These are phyloP conservation scores for Ulvella scutata DNA, from an alignment of 139 green algal species.

Conservation along the genomic window DNA sequence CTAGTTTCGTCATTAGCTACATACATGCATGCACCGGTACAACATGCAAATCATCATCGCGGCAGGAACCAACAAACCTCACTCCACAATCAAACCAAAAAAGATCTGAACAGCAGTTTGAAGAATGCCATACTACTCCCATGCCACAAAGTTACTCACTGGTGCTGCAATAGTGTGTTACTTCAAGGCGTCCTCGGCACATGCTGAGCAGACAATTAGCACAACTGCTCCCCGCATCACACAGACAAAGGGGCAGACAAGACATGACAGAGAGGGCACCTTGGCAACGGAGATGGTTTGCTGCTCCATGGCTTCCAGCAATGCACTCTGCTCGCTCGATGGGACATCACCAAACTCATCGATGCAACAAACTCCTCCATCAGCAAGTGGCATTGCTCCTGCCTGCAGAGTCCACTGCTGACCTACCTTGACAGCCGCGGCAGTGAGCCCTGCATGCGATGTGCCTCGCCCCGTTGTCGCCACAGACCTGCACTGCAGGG, in stretches of 20 bases:
- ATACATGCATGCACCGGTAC: too few relatives aligned
- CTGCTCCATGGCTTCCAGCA: constrained; percentile 94
- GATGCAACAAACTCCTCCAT: constrained; percentile 80
- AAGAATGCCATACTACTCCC: not conserved
- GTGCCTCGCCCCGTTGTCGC: constrained; percentile 52
- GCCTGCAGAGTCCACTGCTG: constrained; percentile 73
- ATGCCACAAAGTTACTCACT: not conserved
- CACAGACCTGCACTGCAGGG: constrained; percentile 21
- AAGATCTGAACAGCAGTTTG: not conserved
- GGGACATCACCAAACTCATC: constrained; percentile 75
- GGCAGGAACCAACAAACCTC: too few relatives aligned
- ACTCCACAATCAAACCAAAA: not conserved
- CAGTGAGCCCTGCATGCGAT: constrained; percentile 66
- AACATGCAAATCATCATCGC: too few relatives aligned
- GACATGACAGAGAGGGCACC: constrained; percentile 17
- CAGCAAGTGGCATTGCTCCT: constrained; percentile 65
- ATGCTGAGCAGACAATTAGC: not conserved
- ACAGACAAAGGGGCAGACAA: too few relatives aligned
- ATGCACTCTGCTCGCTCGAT: constrained; percentile 50
- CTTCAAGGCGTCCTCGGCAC: not conserved
- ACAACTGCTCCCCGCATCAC: too few relatives aligned
- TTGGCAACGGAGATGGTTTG: constrained; percentile 85
- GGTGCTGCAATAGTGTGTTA: not conserved
- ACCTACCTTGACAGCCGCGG: constrained; percentile 56
- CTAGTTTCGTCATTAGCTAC: too few relatives aligned